Conservation (phyloP, 805 yeast species). For the Zygosaccharomyces pseudorouxii region DNA sequence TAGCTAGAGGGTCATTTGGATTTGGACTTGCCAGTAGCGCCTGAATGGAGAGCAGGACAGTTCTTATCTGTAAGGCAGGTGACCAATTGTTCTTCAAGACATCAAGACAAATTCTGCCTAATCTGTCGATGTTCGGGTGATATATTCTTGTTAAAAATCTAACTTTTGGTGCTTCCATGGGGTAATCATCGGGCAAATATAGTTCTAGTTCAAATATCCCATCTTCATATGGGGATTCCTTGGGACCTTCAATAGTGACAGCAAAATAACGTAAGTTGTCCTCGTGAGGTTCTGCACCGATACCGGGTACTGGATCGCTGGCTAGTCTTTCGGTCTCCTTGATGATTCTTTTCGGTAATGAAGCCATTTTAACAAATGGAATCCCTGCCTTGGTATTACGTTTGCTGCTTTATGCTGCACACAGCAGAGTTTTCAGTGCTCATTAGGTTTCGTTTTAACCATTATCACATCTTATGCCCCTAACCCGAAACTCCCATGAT, state of each 20-base stretch:
- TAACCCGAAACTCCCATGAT: not conserved
- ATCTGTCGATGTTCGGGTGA: slow-evolving; percentile 93
- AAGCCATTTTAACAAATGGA: slow-evolving; percentile 23
- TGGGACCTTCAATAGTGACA: slow-evolving; percentile 89
- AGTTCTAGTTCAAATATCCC: slow-evolving; percentile 77
- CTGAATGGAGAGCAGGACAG: slow-evolving; percentile 85
- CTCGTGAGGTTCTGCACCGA: slow-evolving; percentile 87
- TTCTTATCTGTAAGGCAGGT: slow-evolving; percentile 93
- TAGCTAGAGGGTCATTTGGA: slow-evolving; percentile 97
- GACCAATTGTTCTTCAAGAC: slow-evolving; percentile 95
- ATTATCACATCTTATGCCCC: not conserved
- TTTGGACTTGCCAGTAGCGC: slow-evolving; percentile 94
- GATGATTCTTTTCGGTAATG: slow-evolving; percentile 84
- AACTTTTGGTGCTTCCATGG: slow-evolving; percentile 96
- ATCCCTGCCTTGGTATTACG: not conserved
- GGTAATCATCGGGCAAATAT: slow-evolving; percentile 93
- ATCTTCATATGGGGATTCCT: slow-evolving; percentile 87
- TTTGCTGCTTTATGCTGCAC: not conserved
- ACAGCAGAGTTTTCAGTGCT: not conserved
- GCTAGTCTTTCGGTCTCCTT: slow-evolving; percentile 93
- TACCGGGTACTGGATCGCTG: slow-evolving; percentile 96
- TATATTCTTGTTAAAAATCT: slow-evolving; percentile 90
- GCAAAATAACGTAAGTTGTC: slow-evolving; percentile 90
- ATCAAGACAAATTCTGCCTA: slow-evolving; percentile 93
- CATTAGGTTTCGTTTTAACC: not conserved